Conservation (phyloP, 2,329 filamentous ascomycete species). For the Incumbomyces lentus region DNA sequence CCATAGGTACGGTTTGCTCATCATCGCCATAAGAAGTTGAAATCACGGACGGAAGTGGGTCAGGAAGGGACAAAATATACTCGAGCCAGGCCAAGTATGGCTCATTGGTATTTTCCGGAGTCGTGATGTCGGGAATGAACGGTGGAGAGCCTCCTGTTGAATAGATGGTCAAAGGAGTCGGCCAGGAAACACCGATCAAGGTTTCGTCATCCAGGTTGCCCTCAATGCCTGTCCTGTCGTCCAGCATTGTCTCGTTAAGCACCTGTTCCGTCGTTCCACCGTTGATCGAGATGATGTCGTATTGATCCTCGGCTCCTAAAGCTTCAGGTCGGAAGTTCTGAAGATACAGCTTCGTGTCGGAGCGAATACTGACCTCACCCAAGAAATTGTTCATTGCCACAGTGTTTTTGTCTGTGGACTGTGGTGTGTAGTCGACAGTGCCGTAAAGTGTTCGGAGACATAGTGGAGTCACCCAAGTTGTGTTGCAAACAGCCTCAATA, state of each 20-base stretch:
- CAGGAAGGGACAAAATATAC: slow-evolving; percentile 43
- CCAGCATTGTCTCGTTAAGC: slow-evolving; percentile 21
- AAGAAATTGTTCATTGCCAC: slow-evolving; percentile 40
- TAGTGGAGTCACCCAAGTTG: slow-evolving; percentile 41
- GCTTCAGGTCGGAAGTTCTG: slow-evolving; percentile 29
- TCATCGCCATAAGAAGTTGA: slow-evolving; percentile 58
- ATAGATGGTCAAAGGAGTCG: slow-evolving; percentile 46
- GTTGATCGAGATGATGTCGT: slow-evolving; percentile 28
- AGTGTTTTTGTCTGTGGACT: slow-evolving; percentile 32
- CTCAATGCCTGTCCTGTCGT: slow-evolving; percentile 40
- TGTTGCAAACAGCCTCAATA: slow-evolving; percentile 38
- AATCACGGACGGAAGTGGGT: slow-evolving; percentile 51
- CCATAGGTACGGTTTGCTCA: slow-evolving; percentile 52
- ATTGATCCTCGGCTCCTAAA: slow-evolving; percentile 24
- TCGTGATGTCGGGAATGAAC: slow-evolving; percentile 9
- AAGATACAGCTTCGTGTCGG: slow-evolving; percentile 28
- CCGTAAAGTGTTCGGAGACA: slow-evolving; percentile 46
- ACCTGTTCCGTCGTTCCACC: slow-evolving; percentile 24
- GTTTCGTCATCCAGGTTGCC: slow-evolving; percentile 52
- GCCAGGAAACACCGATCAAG: slow-evolving; percentile 45
- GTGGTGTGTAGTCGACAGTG: slow-evolving; percentile 43
- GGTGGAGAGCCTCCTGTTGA: slow-evolving; percentile 41
- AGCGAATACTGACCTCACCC: slow-evolving; percentile 39
- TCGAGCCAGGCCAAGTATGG: slow-evolving; percentile 53
- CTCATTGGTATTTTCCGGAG: slow-evolving; percentile 47